Base-by-base conservation (phyloP, 2,329 filamentous ascomycete genomes). In the Xylariales sp. region DNA sequence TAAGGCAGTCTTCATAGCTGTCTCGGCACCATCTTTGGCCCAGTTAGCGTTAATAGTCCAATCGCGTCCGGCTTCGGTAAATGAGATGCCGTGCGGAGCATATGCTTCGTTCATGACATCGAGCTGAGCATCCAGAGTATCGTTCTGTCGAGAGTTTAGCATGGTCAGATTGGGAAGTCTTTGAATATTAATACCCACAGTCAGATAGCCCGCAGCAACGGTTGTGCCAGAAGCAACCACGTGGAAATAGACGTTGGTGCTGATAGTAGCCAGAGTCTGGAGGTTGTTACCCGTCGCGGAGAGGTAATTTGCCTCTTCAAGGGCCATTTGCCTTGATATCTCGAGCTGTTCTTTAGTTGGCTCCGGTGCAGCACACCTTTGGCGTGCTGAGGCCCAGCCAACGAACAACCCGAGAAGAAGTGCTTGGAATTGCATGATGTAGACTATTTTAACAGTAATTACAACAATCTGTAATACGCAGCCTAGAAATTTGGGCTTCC, bases 31-130 rank as follows among this genome's bases (percentile, higher is more conserved):
- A 17, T 66, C 69, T 12, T 41, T 46, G 20, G 67, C 66, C 69
- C 70, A 76, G 48, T 55, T 54, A 15, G 53, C 27, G 59, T 76
- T 74, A 48, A 72, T 54, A 24, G 70, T 71, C 44, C 60, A 66
- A 39, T 64, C 63, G 15, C 56, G 67, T 37, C 58, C 59, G 15
- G 62, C 56, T 28, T 71, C 60, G 18, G 57, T 61, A 54, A 75
- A 76, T 2, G 50, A 50, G 45, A 74, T 60, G 37, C 62, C 61
- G 21, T 71, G 59, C 1, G 61, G 57, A 14, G 55, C 57, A 40
- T 66, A 76, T 13, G 65, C 65, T 0, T 46, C 38, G 50, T 74
- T 75, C 49, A 76, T 49, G 15, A 65, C 62, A 4, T 53, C 44
- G n/a, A 74, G 49, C 56, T 76, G 70, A 38, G 57, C 45, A 32